Evolutionary conservation across 768 basidiomycete genomes (phyloP).

Genomic region (Rhizopogon vesiculosus): DNA sequence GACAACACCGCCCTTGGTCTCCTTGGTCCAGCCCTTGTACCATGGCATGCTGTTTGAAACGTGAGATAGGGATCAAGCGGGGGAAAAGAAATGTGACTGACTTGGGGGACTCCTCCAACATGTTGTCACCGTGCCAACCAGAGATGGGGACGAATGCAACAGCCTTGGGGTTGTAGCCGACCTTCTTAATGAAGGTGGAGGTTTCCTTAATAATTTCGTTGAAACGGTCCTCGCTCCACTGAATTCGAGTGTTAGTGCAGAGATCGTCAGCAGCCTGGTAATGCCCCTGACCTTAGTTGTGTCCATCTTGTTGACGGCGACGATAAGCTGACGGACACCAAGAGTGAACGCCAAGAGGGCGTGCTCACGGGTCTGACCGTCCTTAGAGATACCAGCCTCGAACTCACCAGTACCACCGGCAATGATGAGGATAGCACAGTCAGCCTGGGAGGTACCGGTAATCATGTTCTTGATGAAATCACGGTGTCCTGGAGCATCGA

Average conservation of each 20-base stretch:
- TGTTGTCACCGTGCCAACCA: conserved; percentile 99
- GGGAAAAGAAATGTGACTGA: conserved; percentile 31
- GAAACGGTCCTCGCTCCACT: conserved; percentile 99
- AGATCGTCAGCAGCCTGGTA: neutral
- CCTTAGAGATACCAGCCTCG: conserved; percentile 99
- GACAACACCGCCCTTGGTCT: conserved; percentile 85
- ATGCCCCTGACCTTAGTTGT: conserved; percentile 77
- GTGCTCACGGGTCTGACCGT: conserved; percentile 99
- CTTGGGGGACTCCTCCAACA: conserved; percentile 98
- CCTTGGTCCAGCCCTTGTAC: conserved; percentile 99
- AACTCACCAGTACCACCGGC: conserved; percentile 99
- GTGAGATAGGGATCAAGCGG: conserved; percentile 11
- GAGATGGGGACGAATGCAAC: conserved; percentile 99
- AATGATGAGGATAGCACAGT: conserved; percentile 99
- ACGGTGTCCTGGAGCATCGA: conserved; percentile 99
- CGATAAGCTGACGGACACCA: conserved; percentile 99
- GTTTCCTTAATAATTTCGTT: conserved; percentile 99
- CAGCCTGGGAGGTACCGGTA: conserved; percentile 99
- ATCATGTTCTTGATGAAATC: conserved; percentile 99
- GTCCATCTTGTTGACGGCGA: conserved; percentile 99
- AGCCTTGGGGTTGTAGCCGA: conserved; percentile 98
- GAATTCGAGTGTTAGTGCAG: conserved; percentile 7
- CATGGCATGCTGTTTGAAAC: conserved; percentile 77
- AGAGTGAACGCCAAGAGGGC: conserved; percentile 99
- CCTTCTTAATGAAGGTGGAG: conserved; percentile 98